Evolutionary conservation across 805 yeast species (phyloP).

Genomic region (Myxozyma geophila): DNA sequence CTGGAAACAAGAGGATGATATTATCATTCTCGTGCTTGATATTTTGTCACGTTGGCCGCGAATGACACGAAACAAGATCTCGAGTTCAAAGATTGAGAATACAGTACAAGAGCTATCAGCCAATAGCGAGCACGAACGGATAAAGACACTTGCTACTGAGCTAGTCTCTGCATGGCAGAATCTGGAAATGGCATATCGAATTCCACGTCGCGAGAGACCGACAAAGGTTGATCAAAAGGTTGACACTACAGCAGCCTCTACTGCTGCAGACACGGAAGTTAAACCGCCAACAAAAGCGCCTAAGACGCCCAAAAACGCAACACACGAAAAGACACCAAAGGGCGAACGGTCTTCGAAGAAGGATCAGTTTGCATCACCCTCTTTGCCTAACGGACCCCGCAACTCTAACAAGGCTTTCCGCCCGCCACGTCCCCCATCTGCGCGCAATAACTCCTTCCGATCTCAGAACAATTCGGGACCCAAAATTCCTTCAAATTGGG

Average conservation of each 20-base stretch:
- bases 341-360: neutral
- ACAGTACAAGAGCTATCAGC: constrained; percentile 54
- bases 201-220: constrained; percentile 61
- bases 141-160: constrained; percentile 48
- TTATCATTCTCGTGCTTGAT: constrained; percentile 57
- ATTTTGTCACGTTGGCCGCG: constrained; percentile 69
- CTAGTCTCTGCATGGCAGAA: constrained; percentile 71
- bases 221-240: constrained; percentile 21
- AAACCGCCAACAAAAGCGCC: neutral
- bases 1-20: constrained; percentile 48
- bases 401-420: constrained; percentile 6
- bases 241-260: neutral
- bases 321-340: neutral
- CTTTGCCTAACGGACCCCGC: constrained; percentile 1
- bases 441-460: constrained; percentile 10
- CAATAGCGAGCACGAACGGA: constrained; percentile 41
- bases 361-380: constrained; percentile 4
- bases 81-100: constrained; percentile 71
- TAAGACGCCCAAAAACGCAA: neutral
- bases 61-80: constrained; percentile 76
- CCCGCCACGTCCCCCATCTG: constrained; percentile 5
- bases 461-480: constrained; percentile 43
- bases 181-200: constrained; percentile 81
- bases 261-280: neutral
- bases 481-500: constrained; percentile 62